Conservation (phyloP, 768 basidiomycete species). For the Fistulinella prunicolor region DNA sequence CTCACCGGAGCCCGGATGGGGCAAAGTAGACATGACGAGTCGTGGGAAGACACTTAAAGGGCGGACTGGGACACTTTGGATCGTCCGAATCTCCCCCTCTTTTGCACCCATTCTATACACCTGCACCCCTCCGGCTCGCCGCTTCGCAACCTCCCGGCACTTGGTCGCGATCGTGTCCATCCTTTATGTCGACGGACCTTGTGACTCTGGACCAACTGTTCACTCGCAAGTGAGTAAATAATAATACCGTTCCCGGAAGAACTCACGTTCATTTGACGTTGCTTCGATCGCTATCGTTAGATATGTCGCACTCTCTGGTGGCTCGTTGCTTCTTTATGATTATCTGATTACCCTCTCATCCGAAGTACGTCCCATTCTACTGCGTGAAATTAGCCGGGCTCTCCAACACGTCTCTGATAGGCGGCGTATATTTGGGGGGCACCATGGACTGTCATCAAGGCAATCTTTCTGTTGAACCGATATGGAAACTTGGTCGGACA, state of each 20-base stretch:
- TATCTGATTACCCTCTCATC: constrained; percentile 9
- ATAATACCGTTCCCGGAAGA: neutral
- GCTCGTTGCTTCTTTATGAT: constrained; percentile 7
- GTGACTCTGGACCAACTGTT: neutral
- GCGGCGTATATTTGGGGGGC: constrained; percentile 16
- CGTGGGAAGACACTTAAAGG: neutral
- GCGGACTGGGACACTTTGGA: neutral
- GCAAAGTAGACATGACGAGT: no score
- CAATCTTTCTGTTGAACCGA: constrained; percentile 15
- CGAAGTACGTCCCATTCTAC: constrained; percentile 3
- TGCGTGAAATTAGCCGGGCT: neutral
- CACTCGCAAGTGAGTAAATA: neutral
- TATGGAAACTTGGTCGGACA: constrained; percentile 18
- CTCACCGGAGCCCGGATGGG: no score
- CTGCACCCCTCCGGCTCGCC: neutral
- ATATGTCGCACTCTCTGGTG: constrained; percentile 1
- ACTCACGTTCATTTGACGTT: neutral
- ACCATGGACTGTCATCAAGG: constrained; percentile 12
- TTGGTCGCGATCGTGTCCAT: neutral
- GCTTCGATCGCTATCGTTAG: neutral
- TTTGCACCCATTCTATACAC: neutral
- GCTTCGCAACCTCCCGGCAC: neutral
- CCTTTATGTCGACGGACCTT: neutral
- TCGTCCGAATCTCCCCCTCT: neutral
- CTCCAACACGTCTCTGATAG: neutral